Evolutionary conservation across 2,329 filamentous ascomycete genomes (phyloP).

Genomic region (Diaporthe nobilis): DNA sequence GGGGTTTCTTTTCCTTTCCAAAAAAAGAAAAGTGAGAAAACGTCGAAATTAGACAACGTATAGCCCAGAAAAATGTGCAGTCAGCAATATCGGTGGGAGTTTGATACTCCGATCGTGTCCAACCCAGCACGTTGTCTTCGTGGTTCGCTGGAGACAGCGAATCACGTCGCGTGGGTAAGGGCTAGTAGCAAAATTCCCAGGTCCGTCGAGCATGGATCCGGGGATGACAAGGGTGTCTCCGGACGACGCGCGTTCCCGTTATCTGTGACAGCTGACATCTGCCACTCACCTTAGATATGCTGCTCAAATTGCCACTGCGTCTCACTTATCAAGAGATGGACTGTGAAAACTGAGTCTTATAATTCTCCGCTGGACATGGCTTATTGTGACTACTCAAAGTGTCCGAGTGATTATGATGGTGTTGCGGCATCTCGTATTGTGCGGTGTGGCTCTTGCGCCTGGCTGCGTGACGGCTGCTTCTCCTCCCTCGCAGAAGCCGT

Average conservation of each 20-base stretch:
- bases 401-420: neutral
- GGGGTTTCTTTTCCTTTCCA: no score
- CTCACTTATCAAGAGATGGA: neutral
- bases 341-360: neutral
- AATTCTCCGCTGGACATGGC: neutral
- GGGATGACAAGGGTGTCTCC: neutral
- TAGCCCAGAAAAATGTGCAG: neutral
- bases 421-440: neutral
- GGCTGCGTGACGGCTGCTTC: constrained; percentile 1
- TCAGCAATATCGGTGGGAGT: neutral
- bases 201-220: neutral
- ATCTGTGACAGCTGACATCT: constrained; percentile 1
- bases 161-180: neutral
- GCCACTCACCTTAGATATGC: neutral
- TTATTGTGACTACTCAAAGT: neutral
- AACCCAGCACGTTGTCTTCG: neutral
- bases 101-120: neutral
- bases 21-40: no score
- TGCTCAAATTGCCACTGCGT: neutral
- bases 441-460: neutral
- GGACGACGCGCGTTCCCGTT: constrained; percentile 11
- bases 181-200: neutral
- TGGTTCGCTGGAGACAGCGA: neutral
- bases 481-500: constrained; percentile 17
- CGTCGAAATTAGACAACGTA: neutral